Base-by-base conservation (phyloP, 2,329 filamentous ascomycete genomes). In the Juglanconis oblonga region DNA sequence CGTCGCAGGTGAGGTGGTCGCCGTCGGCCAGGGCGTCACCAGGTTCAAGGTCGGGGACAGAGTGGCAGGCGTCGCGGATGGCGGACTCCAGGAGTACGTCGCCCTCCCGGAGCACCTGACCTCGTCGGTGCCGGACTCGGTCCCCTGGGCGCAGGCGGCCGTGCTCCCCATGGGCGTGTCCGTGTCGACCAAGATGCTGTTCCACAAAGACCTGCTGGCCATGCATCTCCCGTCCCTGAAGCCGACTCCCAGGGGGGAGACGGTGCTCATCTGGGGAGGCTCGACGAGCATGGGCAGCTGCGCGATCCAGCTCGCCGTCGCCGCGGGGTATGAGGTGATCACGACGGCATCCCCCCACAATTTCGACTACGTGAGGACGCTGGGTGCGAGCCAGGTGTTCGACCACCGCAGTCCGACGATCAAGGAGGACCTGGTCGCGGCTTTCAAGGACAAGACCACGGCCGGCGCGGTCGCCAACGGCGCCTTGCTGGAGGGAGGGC, bases 231-330 rank as follows among this genome's bases (percentile, higher is more conserved):
- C 68, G 0, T 62, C 55, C 5, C 5, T 55, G n/a, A 44, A 17
- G 9, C 17, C 49, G 36, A 57, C 33, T 33, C 58, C 40, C n/a
- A 63, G 49, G 38, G 59, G 60, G 35, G 62, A 62, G 57, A 66
- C 70, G 29, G 14, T 81, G 0, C 67, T 83, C 17, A 68, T 83
- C 17, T 82, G 78, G 77, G 80, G 80, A 40, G 82, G 79, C 3
- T 76, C 78, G 2, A 74, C 74, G 10, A 74, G 71, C 51, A 77
- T 81, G 2, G 79, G 79, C 3, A 71, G 72, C 63, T 75, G 73
- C 51, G 77, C 74, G 3, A 73, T 80, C 4, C 78, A 81, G 62
- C 72, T 81, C 3, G 74, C 76, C 14, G 65, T 68, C 1, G 72
- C 73, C 1, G 72, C 75, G 4, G 79, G 79, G 3, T 79, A 76